Evolutionary conservation across 129 eudicot species (phyloP), one percentile per base, ranked within the genome.

Genomic region (Glebionis coronaria): DNA sequence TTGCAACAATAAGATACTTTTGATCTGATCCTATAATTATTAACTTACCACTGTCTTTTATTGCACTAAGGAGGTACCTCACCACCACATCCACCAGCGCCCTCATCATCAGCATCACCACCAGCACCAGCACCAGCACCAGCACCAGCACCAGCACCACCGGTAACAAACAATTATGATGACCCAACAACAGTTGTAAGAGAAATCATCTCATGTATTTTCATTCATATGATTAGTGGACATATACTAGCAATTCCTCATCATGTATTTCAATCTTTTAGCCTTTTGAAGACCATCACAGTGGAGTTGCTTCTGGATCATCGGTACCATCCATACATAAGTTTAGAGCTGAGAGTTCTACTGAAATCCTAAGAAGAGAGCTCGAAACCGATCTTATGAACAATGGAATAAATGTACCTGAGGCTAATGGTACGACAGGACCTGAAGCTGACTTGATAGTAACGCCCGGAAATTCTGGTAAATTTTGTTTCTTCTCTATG

Each of bases 401-500:
- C 56, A 67, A 69, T 55, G 80, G 73, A 19, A 61, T 64, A 51
- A 75, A 70, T 46, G 66, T 51, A 63, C 46, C 63, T 23, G 81
- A 70, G 65, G 69, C 76, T 46, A 61, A 68, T 64, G 80, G 74
- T 58, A 71, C 61, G 69, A 67, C 68, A 0, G 71, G 45, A 64
- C 46, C 75, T 47, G 76, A 70, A 9, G 63, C 76, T 73, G 74
- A 81, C 31, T 25, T 65, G 74, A 79, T 65, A 68, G 83, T 73
- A 38, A 80, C 95, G 10, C 88, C 95, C 14, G 67, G 78, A 66
- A 85, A 82, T 73, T 88, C 96, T 67, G 95, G 98, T 93, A 76
- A 46, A 45, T 44, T 72, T 6, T 5, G 13, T 21, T 29, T 56
- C 28, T 70, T 65, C 25, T 28, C 47, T 57, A 42, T 31, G 1